A percentile compares a stretch with the other conserved stretches of the same genome.
phyloP scores from a whole-genome alignment of 2,329 filamentous ascomycete genomes.

The Colletotrichum nymphaeae region DNA sequence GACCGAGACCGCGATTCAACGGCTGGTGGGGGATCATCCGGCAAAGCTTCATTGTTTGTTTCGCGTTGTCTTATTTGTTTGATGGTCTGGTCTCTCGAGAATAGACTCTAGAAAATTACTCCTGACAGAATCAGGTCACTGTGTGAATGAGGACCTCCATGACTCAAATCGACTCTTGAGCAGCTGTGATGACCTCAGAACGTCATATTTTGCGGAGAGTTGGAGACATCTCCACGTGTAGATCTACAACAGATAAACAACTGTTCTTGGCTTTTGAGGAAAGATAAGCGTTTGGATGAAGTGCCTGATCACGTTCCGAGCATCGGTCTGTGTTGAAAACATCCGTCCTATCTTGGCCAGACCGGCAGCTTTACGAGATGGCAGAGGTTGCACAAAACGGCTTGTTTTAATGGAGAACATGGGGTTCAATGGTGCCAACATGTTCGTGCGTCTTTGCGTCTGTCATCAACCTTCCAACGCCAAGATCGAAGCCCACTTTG shows the following conservation, averaged over 20 bases:
- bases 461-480: neutral
- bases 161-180: neutral
- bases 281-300: neutral
- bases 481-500: neutral
- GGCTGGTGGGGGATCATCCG: neutral
- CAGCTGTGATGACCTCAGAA: neutral
- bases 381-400: neutral
- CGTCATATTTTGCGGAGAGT: neutral
- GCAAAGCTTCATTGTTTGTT: constrained; percentile 11
- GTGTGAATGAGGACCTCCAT: neutral
- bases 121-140: neutral
- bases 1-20: neutral
- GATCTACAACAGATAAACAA: neutral
- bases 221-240: neutral
- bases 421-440: neutral
- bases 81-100: neutral
- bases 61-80: constrained; percentile 4
- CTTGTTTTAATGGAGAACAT: neutral
- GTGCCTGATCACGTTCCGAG: neutral
- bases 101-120: neutral
- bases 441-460: neutral
- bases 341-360: neutral
- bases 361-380: neutral
- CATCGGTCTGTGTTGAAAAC: neutral
- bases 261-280: neutral